Evolutionary conservation across 305 asterid genomes (phyloP).

Genomic region (Solanum aculeatissimum): DNA sequence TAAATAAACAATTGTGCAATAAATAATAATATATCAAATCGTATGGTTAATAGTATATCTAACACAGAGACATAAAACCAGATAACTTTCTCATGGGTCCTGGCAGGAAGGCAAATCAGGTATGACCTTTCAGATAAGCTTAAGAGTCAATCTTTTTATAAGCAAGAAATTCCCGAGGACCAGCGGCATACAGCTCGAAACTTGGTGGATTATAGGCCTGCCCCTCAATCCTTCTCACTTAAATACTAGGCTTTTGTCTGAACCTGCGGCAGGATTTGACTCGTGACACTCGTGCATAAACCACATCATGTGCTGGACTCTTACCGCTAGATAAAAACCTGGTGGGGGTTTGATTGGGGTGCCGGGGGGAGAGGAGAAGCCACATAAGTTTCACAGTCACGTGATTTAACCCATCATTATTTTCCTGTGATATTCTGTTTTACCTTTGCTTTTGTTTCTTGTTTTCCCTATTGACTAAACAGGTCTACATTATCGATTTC

Average conservation of each 20-base stretch:
- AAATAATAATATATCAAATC: no score
- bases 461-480: slow-evolving; percentile 2
- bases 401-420: neutral
- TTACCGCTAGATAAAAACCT: neutral
- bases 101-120: slow-evolving; percentile 98
- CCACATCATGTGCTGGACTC: neutral
- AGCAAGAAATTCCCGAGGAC: neutral
- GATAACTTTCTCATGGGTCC: slow-evolving; percentile 99
- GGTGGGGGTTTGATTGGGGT: neutral
- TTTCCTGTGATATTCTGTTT: neutral
- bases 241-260: neutral
- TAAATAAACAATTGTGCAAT: no score
- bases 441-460: neutral
- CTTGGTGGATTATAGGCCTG: neutral
- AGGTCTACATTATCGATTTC: slow-evolving; percentile 89
- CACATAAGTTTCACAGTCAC: neutral
- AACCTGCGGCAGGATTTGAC: neutral
- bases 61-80: slow-evolving; percentile 91
- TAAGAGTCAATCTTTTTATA: neutral
- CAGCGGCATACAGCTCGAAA: neutral
- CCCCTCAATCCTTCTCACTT: neutral
- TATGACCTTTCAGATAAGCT: slow-evolving; percentile 4
- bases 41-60: no score
- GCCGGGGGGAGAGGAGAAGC: neutral
- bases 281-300: neutral